Evolutionary conservation across 768 basidiomycete genomes (phyloP), one percentile per base, ranked within the genome.

Genomic region (Leccinum olivaceopallidum): DNA sequence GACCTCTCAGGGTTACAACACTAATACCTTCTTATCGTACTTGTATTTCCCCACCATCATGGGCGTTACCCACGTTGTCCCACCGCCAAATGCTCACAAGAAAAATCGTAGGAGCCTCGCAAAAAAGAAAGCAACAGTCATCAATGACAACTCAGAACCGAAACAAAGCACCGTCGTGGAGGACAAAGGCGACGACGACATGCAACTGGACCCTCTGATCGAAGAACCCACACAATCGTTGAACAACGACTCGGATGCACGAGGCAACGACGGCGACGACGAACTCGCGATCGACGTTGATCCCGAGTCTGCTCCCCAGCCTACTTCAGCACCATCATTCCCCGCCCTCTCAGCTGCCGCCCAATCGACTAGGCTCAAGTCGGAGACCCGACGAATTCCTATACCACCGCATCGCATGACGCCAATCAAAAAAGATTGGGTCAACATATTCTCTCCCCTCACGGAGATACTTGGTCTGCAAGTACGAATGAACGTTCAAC

Each of bases 381-480:
- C 91, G 5, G 96, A 98, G 76, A 86, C 83, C n/a, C 80, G 96
- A 71, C 83, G 93, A 56, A 86, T 99, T 69, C 80, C 92, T 12
- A 91, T 99, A 73, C 97, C 97, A 13, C 94, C 94, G 9, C 97
- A 99, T 74, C 86, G 97, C 55, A 95, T 98, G 93, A 94, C 95
- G 10, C 97, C 97, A 3, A 76, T 98, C 57, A 96, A 97, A 77
- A 93, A 90, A 71, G 95, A 97, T 65, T 98, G 95, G 95, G 81
- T 96, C 54, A 92, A 90, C 71, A 87, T 98, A 60, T 98, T 98
- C 71, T 91, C 94, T 0, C 97, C 97, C 0, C 78, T 99, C 68
- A 95, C 96, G 4, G 96, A 99, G 79, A 89, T 97, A 65, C 79
- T 96, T 69, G 94, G 91, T 0, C 77, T 99, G 61, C 96, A 98